Evolutionary conservation across 768 basidiomycete species (phyloP).

Genomic region (Pisolithus sp.): DNA sequence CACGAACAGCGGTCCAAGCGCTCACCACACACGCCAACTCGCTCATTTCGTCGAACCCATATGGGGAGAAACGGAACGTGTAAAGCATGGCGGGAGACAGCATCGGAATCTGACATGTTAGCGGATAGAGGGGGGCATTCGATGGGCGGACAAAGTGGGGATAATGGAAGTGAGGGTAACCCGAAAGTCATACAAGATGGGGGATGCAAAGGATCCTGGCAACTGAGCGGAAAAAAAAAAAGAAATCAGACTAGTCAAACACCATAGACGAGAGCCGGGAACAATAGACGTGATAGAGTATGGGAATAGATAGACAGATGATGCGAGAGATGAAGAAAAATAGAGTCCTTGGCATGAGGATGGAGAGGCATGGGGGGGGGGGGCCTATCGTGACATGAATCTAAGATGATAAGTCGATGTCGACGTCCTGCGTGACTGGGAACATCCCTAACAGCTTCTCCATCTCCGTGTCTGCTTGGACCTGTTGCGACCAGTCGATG

Average conservation of each 20-base stretch:
- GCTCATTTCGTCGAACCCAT: constrained; percentile 41
- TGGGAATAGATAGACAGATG: constrained; percentile 18
- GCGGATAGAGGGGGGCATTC: constrained; percentile 10
- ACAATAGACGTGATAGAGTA: constrained; percentile 19
- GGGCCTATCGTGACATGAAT: not conserved
- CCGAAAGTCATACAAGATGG: not conserved
- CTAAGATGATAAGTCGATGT: constrained; percentile 20
- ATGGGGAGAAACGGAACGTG: constrained; percentile 39
- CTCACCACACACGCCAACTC: constrained; percentile 35
- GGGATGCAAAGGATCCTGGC: not conserved
- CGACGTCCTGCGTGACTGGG: constrained; percentile 29
- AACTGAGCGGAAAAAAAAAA: constrained; percentile 7
- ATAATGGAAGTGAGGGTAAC: not conserved
- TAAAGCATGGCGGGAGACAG: constrained; percentile 24
- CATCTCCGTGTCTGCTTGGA: constrained; percentile 47
- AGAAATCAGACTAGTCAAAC: not conserved
- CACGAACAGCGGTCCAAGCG: constrained; percentile 25
- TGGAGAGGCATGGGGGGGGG: not conserved
- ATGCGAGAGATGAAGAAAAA: constrained; percentile 12
- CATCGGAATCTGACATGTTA: constrained; percentile 22
- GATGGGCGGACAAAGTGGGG: constrained; percentile 2
- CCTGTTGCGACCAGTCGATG: constrained; percentile 23
- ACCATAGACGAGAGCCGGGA: constrained; percentile 8
- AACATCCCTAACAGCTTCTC: constrained; percentile 54
- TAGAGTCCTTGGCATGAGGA: constrained; percentile 3